Evolutionary conservation across 2,329 filamentous ascomycete species (phyloP), one percentile per base, ranked within the genome.

Genomic region (Ascochyta pisi): DNA sequence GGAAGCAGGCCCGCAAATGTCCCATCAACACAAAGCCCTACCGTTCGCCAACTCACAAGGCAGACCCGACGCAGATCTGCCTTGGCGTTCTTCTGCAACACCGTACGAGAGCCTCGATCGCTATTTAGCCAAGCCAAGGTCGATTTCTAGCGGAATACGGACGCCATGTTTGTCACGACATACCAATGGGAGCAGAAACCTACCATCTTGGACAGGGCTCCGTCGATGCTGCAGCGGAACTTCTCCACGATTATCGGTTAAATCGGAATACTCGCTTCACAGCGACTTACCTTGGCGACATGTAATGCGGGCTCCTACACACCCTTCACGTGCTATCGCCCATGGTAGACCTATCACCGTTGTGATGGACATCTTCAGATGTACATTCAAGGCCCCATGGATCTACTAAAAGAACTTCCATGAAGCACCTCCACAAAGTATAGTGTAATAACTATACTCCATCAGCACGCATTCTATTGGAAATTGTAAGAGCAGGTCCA

Each of bases 221-320:
- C 10, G 10, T 24, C n/a, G 19, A 29, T 37, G 29, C 31, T 47
- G 42, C 43, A 47, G 50, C 50, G 35, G 23, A 38, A 10, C 19
- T 16, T 16, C 41, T 26, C 33, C 33, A 26, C 19, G 34, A 48
- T 37, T 27, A 44, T 45, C 51, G 51, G 38, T 34, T 54, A 44
- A 54, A 48, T 13, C 44, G 51, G 44, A 48, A 13, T n/a, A 15
- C 27, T 44, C 26, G 33, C 44, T 39, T 54, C 37, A 19, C 44
- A 33, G 44, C 43, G 15, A 47, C 6, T 16, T 5, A 10, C 44
- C 4, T 33, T 39, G 39, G 40, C 40, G 39, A 50, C 7, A 26
- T 13, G 19, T 34, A 13, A 22, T 15, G 7, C 22, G n/a, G 26
- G 44, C 27, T 13, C 10, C 22, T 46, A 27, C 19, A 46, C 33